Conservation (phyloP, 2,329 filamentous ascomycete genomes). For the Cordyceps fumosorosea region DNA sequence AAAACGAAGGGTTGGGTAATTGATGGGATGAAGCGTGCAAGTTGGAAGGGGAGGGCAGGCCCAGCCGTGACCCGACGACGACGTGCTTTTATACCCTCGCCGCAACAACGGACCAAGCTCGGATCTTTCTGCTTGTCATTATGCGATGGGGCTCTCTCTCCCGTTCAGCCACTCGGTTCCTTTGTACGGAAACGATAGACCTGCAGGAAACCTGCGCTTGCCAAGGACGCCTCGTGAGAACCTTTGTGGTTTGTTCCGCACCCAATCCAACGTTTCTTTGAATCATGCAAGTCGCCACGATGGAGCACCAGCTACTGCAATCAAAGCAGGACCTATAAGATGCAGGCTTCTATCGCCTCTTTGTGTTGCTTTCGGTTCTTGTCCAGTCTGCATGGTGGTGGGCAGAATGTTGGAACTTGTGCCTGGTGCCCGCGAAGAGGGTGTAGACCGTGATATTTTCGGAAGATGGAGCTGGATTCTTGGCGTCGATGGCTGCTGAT, state of each 20-base stretch:
- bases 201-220: background rate
- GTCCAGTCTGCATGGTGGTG: background rate
- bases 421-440: background rate
- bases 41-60: background rate
- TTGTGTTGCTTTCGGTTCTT: background rate
- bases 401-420: background rate
- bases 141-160: background rate
- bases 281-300: background rate
- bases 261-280: background rate
- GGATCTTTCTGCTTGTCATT: background rate
- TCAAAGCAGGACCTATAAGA: background rate
- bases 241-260: constrained; percentile 8
- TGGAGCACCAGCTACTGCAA: background rate
- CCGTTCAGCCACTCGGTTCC: background rate
- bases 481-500: background rate
- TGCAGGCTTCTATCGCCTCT: background rate
- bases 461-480: background rate
- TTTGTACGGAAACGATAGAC: background rate
- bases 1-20: background rate
- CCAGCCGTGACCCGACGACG: background rate
- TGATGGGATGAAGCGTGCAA: background rate
- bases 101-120: background rate
- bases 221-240: constrained; percentile 14
- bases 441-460: background rate
- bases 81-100: background rate